phyloP scores from a whole-genome alignment of 2,329 filamentous ascomycete genomes.

The Tolypocladium tundrense region DNA sequence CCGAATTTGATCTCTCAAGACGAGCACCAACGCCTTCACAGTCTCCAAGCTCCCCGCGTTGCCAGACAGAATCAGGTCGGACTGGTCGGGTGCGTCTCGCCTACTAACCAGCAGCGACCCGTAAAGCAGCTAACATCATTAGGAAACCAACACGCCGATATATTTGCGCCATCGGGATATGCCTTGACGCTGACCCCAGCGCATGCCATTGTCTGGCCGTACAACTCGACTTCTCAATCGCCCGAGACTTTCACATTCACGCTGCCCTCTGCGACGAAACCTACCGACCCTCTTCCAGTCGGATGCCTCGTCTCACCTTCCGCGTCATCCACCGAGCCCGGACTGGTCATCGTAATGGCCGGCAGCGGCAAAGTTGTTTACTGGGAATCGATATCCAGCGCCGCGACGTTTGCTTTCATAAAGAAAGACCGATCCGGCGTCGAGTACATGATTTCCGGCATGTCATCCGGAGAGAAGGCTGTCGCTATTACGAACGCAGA shows the following conservation, averaged over 20 bases:
- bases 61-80: constrained; percentile 63
- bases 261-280: constrained; percentile 61
- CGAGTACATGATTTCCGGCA: constrained; percentile 61
- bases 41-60: constrained; percentile 77
- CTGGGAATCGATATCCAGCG: constrained; percentile 91
- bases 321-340: constrained; percentile 68
- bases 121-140: not conserved
- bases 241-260: constrained; percentile 73
- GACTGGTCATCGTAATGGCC: constrained; percentile 78
- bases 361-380: constrained; percentile 78
- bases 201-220: constrained; percentile 85
- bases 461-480: constrained; percentile 70
- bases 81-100: constrained; percentile 48
- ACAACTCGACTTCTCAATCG: constrained; percentile 56
- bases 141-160: constrained; percentile 56
- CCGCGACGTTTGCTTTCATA: constrained; percentile 73
- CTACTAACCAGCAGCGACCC: not conserved
- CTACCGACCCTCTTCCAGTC: constrained; percentile 64
- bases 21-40: constrained; percentile 73
- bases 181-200: constrained; percentile 72
- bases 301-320: constrained; percentile 75
- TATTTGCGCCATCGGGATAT: constrained; percentile 58
- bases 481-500: constrained; percentile 74
- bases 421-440: constrained; percentile 73
- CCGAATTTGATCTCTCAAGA: constrained; percentile 37